Evolutionary conservation across 1,139 yeast genomes (phyloP).

Genomic region (Zygotorulaspora mrakii): DNA sequence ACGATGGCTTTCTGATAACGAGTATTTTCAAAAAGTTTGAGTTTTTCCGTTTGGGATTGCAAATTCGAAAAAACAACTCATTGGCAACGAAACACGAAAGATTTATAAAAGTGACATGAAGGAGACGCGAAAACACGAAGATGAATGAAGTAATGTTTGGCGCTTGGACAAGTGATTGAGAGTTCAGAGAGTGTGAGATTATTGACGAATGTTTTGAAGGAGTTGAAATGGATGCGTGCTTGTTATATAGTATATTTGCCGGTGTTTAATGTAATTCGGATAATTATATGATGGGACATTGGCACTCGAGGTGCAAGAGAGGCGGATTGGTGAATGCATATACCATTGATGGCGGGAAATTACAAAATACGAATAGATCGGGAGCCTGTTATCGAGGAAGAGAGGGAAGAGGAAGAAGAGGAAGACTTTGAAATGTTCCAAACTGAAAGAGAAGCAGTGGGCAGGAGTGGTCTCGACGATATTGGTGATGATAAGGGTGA

Average conservation of each 20-base stretch:
- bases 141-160: background rate
- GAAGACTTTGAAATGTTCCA: constrained; percentile 16
- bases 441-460: background rate
- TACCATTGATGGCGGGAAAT: constrained; percentile 8
- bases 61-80: background rate
- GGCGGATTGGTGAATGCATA: background rate
- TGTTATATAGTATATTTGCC: too few relatives aligned
- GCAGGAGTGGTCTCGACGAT: constrained; percentile 7
- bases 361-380: constrained; percentile 8
- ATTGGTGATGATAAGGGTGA: constrained; percentile 2
- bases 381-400: constrained; percentile 6
- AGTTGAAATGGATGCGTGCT: too few relatives aligned
- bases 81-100: constrained; percentile 2
- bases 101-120: background rate
- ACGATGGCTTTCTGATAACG: too few relatives aligned
- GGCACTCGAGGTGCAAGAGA: background rate
- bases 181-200: background rate
- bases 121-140: constrained; percentile 14
- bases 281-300: background rate
- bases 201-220: too few relatives aligned
- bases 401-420: constrained; percentile 11
- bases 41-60: background rate
- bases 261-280: background rate
- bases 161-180: too few relatives aligned
- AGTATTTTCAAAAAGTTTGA: background rate